phyloP scores from a whole-genome alignment of 768 basidiomycete genomes.

The Gautieria morchelliformis region DNA sequence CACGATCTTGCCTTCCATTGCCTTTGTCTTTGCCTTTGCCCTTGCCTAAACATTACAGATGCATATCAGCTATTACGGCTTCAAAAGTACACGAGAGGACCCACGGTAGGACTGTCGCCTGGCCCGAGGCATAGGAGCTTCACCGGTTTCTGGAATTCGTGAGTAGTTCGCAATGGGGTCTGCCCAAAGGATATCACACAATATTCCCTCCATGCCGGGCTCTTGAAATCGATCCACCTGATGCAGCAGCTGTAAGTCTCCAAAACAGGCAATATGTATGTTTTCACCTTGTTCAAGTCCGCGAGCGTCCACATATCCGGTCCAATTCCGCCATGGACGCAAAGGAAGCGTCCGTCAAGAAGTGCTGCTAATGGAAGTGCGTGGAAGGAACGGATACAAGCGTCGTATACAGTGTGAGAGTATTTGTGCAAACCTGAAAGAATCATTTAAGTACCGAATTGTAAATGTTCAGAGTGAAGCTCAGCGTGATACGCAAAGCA shows the following conservation, averaged over 20 bases:
- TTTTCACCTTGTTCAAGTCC: conserved; percentile 59
- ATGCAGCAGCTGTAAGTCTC: not conserved
- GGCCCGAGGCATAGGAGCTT: not conserved
- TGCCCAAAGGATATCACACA: conserved; percentile 95
- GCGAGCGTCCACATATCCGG: conserved; percentile 74
- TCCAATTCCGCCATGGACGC: conserved; percentile 93
- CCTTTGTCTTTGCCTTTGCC: conserved; percentile 61
- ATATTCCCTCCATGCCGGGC: conserved; percentile 81
- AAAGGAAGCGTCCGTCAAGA: conserved; percentile 93
- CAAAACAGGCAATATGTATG: too few species aligned
- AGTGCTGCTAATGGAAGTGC: conserved; percentile 85
- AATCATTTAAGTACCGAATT: too few species aligned
- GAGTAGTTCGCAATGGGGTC: conserved; percentile 81
- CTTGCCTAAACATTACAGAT: not conserved
- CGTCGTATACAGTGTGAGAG: conserved; percentile 75
- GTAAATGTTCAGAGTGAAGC: too few species aligned
- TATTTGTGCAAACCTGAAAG: conserved; percentile 80
- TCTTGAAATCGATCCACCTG: conserved; percentile 91
- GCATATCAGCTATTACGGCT: not conserved
- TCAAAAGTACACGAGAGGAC: not conserved
- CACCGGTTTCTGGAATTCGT: not conserved
- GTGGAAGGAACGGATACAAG: conserved; percentile 84
- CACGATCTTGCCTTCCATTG: conserved; percentile 19
- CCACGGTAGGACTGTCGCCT: not conserved
- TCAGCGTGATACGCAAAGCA: too few species aligned